Conservation (phyloP, 2,329 filamentous ascomycete species). For the Colletotrichum tanaceti region DNA sequence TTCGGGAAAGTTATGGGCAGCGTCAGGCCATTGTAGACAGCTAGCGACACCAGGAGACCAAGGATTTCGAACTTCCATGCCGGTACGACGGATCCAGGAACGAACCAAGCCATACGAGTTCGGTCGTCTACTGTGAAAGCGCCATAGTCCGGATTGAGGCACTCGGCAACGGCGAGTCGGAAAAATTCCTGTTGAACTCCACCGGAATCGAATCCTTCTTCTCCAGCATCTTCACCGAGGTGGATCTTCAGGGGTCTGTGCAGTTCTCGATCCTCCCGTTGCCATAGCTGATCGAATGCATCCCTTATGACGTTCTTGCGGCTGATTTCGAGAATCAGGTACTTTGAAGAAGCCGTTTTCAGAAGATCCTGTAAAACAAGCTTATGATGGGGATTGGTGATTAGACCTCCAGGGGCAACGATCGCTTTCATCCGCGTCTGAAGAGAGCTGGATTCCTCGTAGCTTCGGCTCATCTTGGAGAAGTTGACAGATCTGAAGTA, state of each 20-base stretch:
- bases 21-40: constrained; percentile 92
- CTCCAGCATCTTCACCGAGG: constrained; percentile 82
- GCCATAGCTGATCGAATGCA: constrained; percentile 90
- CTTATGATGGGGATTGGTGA: constrained; percentile 68
- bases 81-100: constrained; percentile 82
- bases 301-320: constrained; percentile 76
- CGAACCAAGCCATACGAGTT: constrained; percentile 89
- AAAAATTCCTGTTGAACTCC: constrained; percentile 98
- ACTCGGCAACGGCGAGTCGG: constrained; percentile 82
- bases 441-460: constrained; percentile 74
- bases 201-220: constrained; percentile 92
- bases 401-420: constrained; percentile 64
- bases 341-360: constrained; percentile 75
- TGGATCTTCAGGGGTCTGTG: constrained; percentile 88
- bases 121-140: constrained; percentile 82
- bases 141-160: constrained; percentile 80
- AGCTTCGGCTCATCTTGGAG: constrained; percentile 83
- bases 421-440: constrained; percentile 68
- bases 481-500: constrained; percentile 94
- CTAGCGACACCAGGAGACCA: constrained; percentile 87
- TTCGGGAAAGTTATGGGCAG: constrained; percentile 89
- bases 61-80: constrained; percentile 92
- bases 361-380: constrained; percentile 72
- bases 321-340: constrained; percentile 76
- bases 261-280: constrained; percentile 83